Evolutionary conservation across 2,329 filamentous ascomycete genomes (phyloP).

Genomic region (Sporothrix inflata): DNA sequence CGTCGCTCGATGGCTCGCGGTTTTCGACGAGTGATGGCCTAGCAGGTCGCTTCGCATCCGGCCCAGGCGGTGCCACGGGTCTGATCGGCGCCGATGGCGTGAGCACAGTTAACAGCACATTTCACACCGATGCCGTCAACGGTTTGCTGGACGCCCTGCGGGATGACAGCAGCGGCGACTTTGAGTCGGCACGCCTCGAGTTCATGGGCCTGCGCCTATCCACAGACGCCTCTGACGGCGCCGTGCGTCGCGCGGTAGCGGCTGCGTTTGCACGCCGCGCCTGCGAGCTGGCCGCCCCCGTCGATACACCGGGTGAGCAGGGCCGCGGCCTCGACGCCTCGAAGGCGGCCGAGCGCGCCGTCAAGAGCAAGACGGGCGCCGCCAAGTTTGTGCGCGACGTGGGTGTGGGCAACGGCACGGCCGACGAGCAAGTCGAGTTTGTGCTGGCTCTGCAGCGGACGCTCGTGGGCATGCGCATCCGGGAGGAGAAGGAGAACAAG

Average conservation of each 20-base stretch:
- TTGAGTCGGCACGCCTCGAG: slow-evolving; percentile 82
- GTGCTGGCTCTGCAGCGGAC: slow-evolving; percentile 81
- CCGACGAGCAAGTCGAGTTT: slow-evolving; percentile 82
- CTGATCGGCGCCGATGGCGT: slow-evolving; percentile 37
- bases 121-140: slow-evolving; percentile 84
- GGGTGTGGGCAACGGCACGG: slow-evolving; percentile 54
- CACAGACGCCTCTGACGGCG: slow-evolving; percentile 84
- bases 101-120: slow-evolving; percentile 54
- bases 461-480: slow-evolving; percentile 57
- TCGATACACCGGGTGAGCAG: slow-evolving; percentile 45
- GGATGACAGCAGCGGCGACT: slow-evolving; percentile 72
- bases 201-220: slow-evolving; percentile 91
- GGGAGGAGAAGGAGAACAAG: slow-evolving; percentile 22
- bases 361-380: slow-evolving; percentile 59
- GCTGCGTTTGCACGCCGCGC: slow-evolving; percentile 83
- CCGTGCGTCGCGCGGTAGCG: slow-evolving; percentile 85
- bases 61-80: slow-evolving; percentile 5
- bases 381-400: slow-evolving; percentile 45
- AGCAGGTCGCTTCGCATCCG: not conserved
- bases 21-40: slow-evolving; percentile 33
- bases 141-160: slow-evolving; percentile 86
- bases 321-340: slow-evolving; percentile 55
- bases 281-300: slow-evolving; percentile 64
- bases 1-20: slow-evolving; percentile 70
- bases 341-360: slow-evolving; percentile 66